Percentiles rank a stretch among this genome's conserved stretches.
phyloP scores from a whole-genome alignment of 495 filamentous ascomycete genomes.

The Jackrogersella multiformis region DNA sequence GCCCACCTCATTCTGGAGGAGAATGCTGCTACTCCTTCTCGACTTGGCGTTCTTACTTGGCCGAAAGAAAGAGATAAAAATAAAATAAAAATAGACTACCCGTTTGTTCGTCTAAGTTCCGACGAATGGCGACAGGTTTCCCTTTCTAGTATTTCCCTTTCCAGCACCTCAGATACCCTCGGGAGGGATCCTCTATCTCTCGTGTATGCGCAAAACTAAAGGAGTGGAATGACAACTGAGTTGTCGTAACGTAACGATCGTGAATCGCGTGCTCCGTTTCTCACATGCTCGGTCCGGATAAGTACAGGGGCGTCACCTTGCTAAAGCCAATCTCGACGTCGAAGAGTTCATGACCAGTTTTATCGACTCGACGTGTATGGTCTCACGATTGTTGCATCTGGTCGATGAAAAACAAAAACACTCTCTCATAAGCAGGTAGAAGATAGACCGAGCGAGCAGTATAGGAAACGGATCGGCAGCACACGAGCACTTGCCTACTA shows the following conservation, averaged over 20 bases:
- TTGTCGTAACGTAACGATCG: conserved; percentile 41
- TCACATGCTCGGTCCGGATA: conserved; percentile 30
- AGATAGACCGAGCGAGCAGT: conserved; percentile 9
- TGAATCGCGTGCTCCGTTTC: conserved; percentile 30
- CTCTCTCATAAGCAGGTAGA: conserved; percentile 24
- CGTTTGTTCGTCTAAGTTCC: not conserved
- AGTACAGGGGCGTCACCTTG: conserved; percentile 25
- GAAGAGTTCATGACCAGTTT: conserved; percentile 21
- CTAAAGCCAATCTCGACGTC: conserved; percentile 35
- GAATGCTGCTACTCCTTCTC: not conserved
- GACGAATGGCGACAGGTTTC: not conserved
- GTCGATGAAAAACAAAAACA: conserved; percentile 15
- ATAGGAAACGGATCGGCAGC: conserved; percentile 37
- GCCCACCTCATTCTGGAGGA: conserved; percentile 37
- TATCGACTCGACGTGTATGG: conserved; percentile 21
- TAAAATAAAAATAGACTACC: not conserved
- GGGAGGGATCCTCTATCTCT: not conserved
- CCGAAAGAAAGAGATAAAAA: no score
- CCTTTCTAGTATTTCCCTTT: conserved; percentile 9
- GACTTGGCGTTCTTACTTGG: conserved; percentile 8
- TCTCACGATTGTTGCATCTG: conserved; percentile 29
- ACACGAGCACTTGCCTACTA: conserved; percentile 35
- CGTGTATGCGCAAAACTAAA: conserved; percentile 21
- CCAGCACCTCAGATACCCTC: conserved; percentile 4
- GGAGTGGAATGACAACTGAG: conserved; percentile 32